A percentile compares a stretch with the other conserved stretches of the same genome.
phyloP scores from a whole-genome alignment of 164 flowering plant species.

The Santalum album region DNA sequence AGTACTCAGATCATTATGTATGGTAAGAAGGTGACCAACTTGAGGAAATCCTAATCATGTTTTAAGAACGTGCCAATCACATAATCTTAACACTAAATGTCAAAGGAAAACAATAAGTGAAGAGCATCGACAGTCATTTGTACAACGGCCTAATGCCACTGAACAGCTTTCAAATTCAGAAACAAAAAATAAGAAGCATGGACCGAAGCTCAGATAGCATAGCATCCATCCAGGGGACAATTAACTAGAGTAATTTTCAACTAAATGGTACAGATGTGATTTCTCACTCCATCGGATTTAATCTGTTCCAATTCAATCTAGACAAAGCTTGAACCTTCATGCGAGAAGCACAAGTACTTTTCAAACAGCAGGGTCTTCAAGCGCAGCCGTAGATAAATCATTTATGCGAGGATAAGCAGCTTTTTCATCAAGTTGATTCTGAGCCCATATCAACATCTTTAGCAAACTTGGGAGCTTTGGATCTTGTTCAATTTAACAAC shows the following conservation, averaged over 20 bases:
- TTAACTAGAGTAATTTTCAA: background rate
- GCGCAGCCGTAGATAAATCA: constrained; percentile 51
- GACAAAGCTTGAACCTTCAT: background rate
- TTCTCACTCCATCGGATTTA: background rate
- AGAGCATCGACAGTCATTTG: background rate
- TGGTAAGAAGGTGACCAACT: too few relatives aligned
- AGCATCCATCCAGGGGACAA: background rate
- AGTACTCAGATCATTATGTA: too few relatives aligned
- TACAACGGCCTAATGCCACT: background rate
- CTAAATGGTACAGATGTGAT: background rate
- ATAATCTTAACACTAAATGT: too few relatives aligned
- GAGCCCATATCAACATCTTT: constrained; percentile 89
- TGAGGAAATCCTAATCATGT: too few relatives aligned
- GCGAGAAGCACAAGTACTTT: background rate
- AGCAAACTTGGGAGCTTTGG: constrained; percentile 87
- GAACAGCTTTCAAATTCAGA: background rate
- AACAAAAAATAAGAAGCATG: background rate
- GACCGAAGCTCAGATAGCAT: background rate
- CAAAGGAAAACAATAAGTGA: too few relatives aligned
- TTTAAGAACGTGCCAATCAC: too few relatives aligned
- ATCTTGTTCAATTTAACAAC: constrained; percentile 31
- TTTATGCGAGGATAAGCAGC: constrained; percentile 79
- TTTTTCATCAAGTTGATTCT: constrained; percentile 80
- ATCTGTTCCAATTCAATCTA: background rate
- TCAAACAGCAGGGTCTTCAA: constrained; percentile 70